Evolutionary conservation across 495 filamentous ascomycete species (phyloP), one percentile per base, ranked within the genome.

Genomic region (Xylaria longipes): DNA sequence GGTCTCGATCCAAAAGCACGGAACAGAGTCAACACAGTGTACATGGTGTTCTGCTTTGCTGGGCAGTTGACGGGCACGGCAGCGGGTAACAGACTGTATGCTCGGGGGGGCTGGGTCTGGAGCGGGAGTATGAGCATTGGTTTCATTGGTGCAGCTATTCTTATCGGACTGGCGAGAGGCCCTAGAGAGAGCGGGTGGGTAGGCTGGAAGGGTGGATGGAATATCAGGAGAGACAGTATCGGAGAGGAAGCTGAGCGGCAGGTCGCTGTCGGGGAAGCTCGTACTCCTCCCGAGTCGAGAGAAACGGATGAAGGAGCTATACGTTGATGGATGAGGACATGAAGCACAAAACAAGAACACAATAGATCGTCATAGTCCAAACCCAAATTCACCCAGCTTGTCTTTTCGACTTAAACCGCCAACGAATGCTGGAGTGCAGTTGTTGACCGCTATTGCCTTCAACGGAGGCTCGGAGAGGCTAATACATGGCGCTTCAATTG

Each of bases 11-110:
- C 93, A 1, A 89, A 90, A 71, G 91, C 89, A 3, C 80, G 91
- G 29, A 96, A 94, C 78, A 77, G 94, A 0, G 85, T 95, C 29
- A 97, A 97, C 75, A 96, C 94, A 2, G 90, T 89, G 3, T 97
- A 92, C 75, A 95, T 95, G 93, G 84, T 95, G 3, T 83, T 84
- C 14, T 86, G 86, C 1, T 96, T 95, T 77, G 87, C 86, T 56
- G 93, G 93, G 0, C 93, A 96, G 82, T 79, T 97, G 27, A 89
- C 88, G 70, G 93, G 93, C 0, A 95, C 93, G 1, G 84, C 90
- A 5, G 90, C 89, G 9, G 93, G 93, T 0, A 93, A 92, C 74
- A 80, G 85, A 37, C 76, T 94, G 5, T 95, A 92, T 79, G 89
- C 91, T 11, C 71, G 84, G 27, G 87, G 86, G 0, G 93, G 93